Percentiles rank a stretch among this genome's conserved stretches.
These are phyloP conservation scores for Plectosphaerella plurivora DNA, from an alignment of 2,329 filamentous ascomycete species.

Conservation along the genomic window DNA sequence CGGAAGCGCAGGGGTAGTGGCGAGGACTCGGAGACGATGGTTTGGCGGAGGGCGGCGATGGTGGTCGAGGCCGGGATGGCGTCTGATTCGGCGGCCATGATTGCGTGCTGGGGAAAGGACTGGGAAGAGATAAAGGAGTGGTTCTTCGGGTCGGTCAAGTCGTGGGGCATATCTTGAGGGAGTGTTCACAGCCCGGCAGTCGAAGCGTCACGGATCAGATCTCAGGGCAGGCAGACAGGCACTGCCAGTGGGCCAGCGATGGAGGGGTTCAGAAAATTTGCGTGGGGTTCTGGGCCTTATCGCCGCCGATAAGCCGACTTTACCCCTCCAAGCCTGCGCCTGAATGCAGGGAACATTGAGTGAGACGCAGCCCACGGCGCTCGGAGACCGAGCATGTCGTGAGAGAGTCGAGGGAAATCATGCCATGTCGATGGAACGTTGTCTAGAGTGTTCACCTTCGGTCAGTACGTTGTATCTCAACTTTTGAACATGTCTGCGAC, in stretches of 20 bases:
- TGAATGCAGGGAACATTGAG: neutral
- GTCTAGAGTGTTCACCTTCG: conserved; percentile 6
- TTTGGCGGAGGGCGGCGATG: conserved; percentile 63
- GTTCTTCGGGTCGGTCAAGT: conserved; percentile 7
- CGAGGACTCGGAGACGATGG: conserved; percentile 73
- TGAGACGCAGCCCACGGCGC: neutral
- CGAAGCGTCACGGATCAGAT: neutral
- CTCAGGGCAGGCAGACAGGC: neutral
- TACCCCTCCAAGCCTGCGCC: neutral
- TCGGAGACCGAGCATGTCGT: neutral
- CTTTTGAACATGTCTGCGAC: conserved; percentile 4
- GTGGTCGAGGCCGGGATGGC: conserved; percentile 29
- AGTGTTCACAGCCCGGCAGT: neutral
- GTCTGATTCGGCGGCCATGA: conserved; percentile 8
- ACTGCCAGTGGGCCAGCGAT: neutral
- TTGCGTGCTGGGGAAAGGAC: conserved; percentile 3
- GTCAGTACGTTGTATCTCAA: neutral
- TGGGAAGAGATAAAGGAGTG: conserved; percentile 3
- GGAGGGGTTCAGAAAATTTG: conserved; percentile 6
- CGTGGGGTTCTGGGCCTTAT: conserved; percentile 3
- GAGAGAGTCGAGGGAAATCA: neutral
- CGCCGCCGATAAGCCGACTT: conserved; percentile 3
- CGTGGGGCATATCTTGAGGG: conserved; percentile 17
- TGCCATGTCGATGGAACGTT: conserved; percentile 2
- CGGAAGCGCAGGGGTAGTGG: conserved; percentile 88